A percentile compares a stretch with the other conserved stretches of the same genome.
Conservation (phyloP, 2,329 filamentous ascomycete species). For the Beauveria medogensis region DNA sequence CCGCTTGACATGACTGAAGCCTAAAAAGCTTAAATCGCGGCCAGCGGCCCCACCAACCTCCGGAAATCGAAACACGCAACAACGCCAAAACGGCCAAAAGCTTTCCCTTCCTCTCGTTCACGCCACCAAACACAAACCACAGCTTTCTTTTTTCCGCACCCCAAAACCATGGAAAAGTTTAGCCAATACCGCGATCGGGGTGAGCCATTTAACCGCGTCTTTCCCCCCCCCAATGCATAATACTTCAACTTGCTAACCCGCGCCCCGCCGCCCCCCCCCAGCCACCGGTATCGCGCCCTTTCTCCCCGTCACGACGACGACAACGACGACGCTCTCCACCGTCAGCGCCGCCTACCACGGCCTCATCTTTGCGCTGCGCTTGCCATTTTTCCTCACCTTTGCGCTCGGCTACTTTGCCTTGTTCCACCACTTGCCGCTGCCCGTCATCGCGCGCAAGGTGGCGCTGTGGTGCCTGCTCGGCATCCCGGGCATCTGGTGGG, state of each 20-base stretch:
- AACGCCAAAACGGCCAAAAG: too few relatives aligned
- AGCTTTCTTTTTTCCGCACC: not conserved
- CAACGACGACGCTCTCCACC: conserved; percentile 45
- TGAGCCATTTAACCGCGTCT: conserved; percentile 25
- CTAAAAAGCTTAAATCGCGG: too few relatives aligned
- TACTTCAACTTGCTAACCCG: too few relatives aligned
- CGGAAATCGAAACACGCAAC: too few relatives aligned
- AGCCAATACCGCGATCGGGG: conserved; percentile 88
- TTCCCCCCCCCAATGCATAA: not conserved
- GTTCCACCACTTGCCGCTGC: conserved; percentile 70
- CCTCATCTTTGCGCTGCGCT: conserved; percentile 70
- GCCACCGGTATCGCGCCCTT: conserved; percentile 96
- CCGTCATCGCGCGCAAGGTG: conserved; percentile 62
- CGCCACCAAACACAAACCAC: not conserved
- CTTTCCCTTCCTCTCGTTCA: not conserved
- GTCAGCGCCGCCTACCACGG: conserved; percentile 57
- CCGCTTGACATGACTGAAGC: too few relatives aligned
- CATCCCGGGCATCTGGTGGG: conserved; percentile 94
- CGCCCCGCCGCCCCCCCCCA: conserved; percentile 28
- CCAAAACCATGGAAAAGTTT: conserved; percentile 74
- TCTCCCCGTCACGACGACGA: conserved; percentile 58
- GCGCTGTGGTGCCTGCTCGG: conserved; percentile 81
- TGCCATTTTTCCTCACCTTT: conserved; percentile 67
- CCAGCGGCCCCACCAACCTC: too few relatives aligned
- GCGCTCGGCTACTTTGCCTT: conserved; percentile 66